These are phyloP conservation scores for Arachis hypogaea DNA, from an alignment of 306 rosid species.

Conservation along the genomic window DNA sequence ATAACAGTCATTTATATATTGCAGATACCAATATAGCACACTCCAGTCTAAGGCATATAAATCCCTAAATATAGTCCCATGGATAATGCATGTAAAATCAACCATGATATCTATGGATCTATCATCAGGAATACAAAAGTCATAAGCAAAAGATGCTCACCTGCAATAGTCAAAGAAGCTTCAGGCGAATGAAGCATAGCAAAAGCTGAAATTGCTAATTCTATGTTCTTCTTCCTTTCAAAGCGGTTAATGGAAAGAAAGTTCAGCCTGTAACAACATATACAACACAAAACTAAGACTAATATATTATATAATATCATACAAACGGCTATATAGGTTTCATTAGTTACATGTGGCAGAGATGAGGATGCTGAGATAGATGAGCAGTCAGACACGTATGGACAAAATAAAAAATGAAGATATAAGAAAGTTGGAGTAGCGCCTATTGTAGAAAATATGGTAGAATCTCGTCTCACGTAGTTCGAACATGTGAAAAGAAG, in stretches of 20 bases:
- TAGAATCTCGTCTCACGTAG: too few species aligned
- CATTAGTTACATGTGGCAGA: background rate
- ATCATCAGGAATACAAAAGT: constrained; percentile 11
- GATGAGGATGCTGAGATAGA: too few species aligned
- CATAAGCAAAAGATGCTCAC: constrained; percentile 48
- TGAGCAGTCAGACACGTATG: too few species aligned
- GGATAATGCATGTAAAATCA: constrained; percentile 21
- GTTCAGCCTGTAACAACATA: constrained; percentile 53
- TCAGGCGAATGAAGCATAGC: constrained; percentile 56
- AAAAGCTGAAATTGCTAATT: constrained; percentile 83
- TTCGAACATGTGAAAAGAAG: too few species aligned
- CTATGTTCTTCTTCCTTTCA: constrained; percentile 85
- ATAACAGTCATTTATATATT: constrained; percentile 4
- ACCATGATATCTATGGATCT: constrained; percentile 12
- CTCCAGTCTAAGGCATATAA: constrained; percentile 24
- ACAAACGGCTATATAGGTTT: constrained; percentile 32
- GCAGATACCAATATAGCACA: constrained; percentile 3
- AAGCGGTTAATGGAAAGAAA: constrained; percentile 91
- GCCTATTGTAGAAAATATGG: too few species aligned
- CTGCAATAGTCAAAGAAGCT: constrained; percentile 73
- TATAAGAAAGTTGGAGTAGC: too few species aligned
- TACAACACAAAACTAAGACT: constrained; percentile 33
- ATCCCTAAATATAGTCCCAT: constrained; percentile 21
- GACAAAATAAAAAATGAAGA: too few species aligned
- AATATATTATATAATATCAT: constrained; percentile 3